Base-by-base conservation (phyloP, 129 eudicot species). In the Lonicera japonica region DNA sequence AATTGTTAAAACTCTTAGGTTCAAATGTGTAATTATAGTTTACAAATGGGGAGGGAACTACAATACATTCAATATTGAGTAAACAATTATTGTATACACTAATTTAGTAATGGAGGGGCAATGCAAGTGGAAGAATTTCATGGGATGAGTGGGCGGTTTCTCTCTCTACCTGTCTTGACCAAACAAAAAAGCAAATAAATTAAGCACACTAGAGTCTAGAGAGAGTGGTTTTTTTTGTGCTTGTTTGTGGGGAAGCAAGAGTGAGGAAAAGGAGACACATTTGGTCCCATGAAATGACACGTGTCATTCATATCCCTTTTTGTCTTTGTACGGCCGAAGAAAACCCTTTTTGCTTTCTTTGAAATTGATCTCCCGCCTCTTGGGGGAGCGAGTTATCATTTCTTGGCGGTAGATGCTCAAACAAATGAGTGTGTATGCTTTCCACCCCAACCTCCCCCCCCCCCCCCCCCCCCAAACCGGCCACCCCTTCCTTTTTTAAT, bases 61-160 rank as follows among this genome's bases (percentile, higher is more conserved):
- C 2, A 29, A 29, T 29, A 1, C 6, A 6, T 29, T 2, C 36
- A 29, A 29, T 6, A 29, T 29, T 29, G 6, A 29, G 36, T 29
- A 29, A 2, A 29, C 36, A 29, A 29, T 29, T 29, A 38, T 10
- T 15, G 38, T 22, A 19, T 25, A 58, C 16, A 0, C 10, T 18
- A 16, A 23, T 11, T 6, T 34, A 58, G 36, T 17, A 34, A 38
- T 38, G 43, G 62, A 22, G 29, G n/a, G 16, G 47, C 24, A 21
- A 45, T 18, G 60, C 78, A 72, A 62, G 82, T 77, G 78, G 75
- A 54, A 22, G 45, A 56, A 69, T 78, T 5, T 63, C 21, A 78
- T 68, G 64, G 83, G 78, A 63, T 60, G 61, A 59, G 24, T 66
- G 58, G 75, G 72, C 78, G 83, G 83, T 46, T 54, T 50, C 51